Conservation (phyloP, 768 basidiomycete genomes). For the Mycena epipterygia region DNA sequence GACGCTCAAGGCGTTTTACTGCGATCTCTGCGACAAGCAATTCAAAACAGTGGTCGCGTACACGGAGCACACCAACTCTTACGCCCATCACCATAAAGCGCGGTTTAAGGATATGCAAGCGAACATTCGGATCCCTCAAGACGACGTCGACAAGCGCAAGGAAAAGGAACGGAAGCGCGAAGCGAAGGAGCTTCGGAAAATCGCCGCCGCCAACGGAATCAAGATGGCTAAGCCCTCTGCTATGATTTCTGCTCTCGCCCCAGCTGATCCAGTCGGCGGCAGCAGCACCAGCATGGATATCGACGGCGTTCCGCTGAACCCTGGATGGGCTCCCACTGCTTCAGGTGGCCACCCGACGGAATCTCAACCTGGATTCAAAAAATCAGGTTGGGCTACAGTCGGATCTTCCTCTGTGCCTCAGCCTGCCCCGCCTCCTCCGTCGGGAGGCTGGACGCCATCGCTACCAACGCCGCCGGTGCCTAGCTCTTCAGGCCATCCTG, state of each 20-base stretch:
- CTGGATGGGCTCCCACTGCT: conserved; percentile 66
- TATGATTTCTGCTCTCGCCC: conserved; percentile 33
- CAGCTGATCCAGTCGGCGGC: conserved; percentile 37
- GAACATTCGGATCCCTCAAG: conserved; percentile 74
- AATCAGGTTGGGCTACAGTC: conserved; percentile 66
- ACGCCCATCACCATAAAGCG: conserved; percentile 89
- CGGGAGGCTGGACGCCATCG: conserved; percentile 33
- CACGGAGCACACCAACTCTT: conserved; percentile 92
- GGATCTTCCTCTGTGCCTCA: conserved; percentile 41
- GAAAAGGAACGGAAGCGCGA: conserved; percentile 91
- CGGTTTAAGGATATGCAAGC: conserved; percentile 88
- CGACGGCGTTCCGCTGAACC: conserved; percentile 55
- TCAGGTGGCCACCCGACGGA: conserved; percentile 39
- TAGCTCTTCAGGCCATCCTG: conserved; percentile 50
- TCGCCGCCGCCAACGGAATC: conserved; percentile 86
- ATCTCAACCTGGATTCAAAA: conserved; percentile 53
- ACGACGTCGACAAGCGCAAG: conserved; percentile 80
- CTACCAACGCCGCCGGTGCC: conserved; percentile 33
- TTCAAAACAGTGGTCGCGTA: conserved; percentile 90
- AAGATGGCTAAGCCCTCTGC: conserved; percentile 67
- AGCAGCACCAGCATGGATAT: conserved; percentile 44
- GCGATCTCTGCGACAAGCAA: conserved; percentile 87
- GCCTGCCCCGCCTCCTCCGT: conserved; percentile 14
- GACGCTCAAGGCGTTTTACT: conserved; percentile 83
- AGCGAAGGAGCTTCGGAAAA: conserved; percentile 87